Evolutionary conservation across 495 filamentous ascomycete genomes (phyloP), one percentile per base, ranked within the genome.

Genomic region (Hypoxylon perforatum): DNA sequence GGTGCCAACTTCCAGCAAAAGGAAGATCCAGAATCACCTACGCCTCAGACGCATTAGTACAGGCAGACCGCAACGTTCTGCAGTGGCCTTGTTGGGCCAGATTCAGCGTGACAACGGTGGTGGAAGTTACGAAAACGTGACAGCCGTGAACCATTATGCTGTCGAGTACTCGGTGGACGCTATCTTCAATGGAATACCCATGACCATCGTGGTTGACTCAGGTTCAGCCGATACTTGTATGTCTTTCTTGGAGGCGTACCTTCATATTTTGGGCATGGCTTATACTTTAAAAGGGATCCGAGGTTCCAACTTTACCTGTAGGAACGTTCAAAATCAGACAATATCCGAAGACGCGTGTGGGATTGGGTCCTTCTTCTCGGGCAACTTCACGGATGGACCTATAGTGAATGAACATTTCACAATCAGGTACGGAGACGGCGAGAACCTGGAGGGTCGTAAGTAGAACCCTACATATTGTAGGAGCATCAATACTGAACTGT

Each of bases 161-260:
- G 77, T 75, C 0, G 73, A 80, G 53, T 82, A 81, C 38, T 69
- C 76, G 23, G 68, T 69, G n/a, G 36, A 72, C 10, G 75, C 70
- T 0, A n/a, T 44, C 30, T 80, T 75, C 70, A 67, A 74, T 38
- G 69, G 67, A 7, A 53, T 56, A 8, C 63, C 60, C 0, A 52
- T 76, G 54, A 42, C 52, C 19, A 39, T 88, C 12, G 73, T 89
- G 0, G 74, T 91, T 50, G 89, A 90, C 71, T 90, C 87, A 3
- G 87, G 88, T 15, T 88, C 85, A 75, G 82, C 82, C 42, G 89
- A 91, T 66, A 88, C 86, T 7, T 90, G 87, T 67, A 57, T 17
- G 63, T 44, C 35, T 1, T 45, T 39, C 25, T 38, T 38, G 17
- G 18, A 10, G 9, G 9, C 11, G 14, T 19, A 28, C 23, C 4